phyloP scores from a whole-genome alignment of 352 stramenopile genomes.

The Pythium phragmiticola region DNA sequence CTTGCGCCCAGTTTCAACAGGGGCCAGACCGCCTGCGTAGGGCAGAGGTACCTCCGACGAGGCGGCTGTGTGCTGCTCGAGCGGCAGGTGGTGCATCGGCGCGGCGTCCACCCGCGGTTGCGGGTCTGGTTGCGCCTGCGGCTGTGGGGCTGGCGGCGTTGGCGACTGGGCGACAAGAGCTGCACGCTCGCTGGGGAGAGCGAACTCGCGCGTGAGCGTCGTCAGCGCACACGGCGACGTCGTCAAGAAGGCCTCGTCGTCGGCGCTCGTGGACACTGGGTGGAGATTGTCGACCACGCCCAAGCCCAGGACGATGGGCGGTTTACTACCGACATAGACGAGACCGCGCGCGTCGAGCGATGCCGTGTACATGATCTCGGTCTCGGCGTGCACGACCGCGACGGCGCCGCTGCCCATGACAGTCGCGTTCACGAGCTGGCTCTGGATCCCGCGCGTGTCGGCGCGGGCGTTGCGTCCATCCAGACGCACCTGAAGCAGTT shows the following conservation, averaged over 20 bases:
- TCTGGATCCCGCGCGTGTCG: constrained; percentile 1
- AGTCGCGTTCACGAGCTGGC: not conserved
- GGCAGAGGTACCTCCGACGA: not conserved
- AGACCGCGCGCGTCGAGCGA: not conserved
- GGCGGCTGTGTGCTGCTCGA: not conserved
- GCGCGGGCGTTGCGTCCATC: not conserved
- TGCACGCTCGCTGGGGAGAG: constrained; percentile 13
- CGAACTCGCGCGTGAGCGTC: constrained; percentile 6
- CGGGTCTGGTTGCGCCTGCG: not conserved
- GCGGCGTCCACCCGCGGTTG: not conserved
- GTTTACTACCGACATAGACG: not conserved
- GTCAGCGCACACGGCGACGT: constrained; percentile 7
- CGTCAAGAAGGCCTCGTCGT: not conserved
- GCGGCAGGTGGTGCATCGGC: not conserved
- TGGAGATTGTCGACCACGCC: too few relatives aligned
- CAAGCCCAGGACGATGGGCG: not conserved
- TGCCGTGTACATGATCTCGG: not conserved
- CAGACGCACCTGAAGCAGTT: not conserved
- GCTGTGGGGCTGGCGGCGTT: not conserved
- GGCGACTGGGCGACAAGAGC: not conserved
- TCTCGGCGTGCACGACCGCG: not conserved
- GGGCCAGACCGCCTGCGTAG: too few relatives aligned
- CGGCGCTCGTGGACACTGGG: not conserved
- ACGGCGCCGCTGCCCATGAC: constrained; percentile 1
- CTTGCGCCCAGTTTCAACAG: too few relatives aligned